Evolutionary conservation across 129 eudicot species (phyloP).

Genomic region (Chrysanthemum lavandulifolium): DNA sequence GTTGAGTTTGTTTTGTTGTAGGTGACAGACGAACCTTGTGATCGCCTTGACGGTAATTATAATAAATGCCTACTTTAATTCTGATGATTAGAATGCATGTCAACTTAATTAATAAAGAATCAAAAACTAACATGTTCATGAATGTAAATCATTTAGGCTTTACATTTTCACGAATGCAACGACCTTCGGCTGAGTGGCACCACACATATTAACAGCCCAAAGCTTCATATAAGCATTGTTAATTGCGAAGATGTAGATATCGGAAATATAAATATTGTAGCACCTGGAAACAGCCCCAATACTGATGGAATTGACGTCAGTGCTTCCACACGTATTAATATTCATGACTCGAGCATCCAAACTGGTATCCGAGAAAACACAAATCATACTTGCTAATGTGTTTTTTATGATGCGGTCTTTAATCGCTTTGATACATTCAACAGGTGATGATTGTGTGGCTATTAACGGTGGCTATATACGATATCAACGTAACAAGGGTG

Average conservation of each 20-base stretch:
- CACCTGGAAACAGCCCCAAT: conserved; percentile 25
- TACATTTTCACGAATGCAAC: conserved; percentile 10
- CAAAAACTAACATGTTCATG: neutral
- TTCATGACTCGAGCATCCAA: conserved; percentile 15
- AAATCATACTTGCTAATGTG: too few species aligned
- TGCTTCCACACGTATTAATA: neutral
- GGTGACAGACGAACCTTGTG: neutral
- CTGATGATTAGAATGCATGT: neutral
- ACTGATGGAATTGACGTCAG: conserved; percentile 21
- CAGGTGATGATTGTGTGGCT: conserved; percentile 57
- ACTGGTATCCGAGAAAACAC: conserved; percentile 8
- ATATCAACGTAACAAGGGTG: conserved; percentile 26
- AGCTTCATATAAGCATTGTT: conserved; percentile 5
- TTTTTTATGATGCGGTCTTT: neutral
- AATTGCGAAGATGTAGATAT: conserved; percentile 3
- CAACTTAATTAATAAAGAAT: too few species aligned
- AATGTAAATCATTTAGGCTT: conserved; percentile 4
- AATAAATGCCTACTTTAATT: neutral
- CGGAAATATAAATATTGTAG: conserved; percentile 14
- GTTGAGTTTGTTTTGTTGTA: neutral
- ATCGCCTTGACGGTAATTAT: conserved; percentile 18
- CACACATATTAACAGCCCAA: conserved; percentile 24
- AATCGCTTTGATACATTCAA: neutral
- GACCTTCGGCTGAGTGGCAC: conserved; percentile 13
- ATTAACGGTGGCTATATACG: conserved; percentile 35